Conservation (phyloP, 2,329 filamentous ascomycete species). For the Tolypocladium guangdongense region DNA sequence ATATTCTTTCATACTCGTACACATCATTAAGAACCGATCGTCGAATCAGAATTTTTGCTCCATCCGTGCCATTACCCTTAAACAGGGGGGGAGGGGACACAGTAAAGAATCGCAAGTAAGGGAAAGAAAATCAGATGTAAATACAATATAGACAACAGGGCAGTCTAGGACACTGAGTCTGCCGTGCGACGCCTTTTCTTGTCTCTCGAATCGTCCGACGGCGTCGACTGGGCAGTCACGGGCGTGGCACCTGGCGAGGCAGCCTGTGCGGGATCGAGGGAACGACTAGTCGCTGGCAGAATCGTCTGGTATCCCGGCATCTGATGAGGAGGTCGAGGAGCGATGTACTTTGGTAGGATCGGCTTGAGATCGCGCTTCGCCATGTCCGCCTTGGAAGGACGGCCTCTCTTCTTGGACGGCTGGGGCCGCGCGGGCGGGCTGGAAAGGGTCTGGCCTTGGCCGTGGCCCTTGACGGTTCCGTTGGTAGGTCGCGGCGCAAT, state of each 20-base stretch:
- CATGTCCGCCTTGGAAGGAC: constrained; percentile 34
- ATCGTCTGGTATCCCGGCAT: constrained; percentile 3
- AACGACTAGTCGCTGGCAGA: constrained; percentile 5
- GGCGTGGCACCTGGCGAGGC: neutral
- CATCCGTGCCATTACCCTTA: no score
- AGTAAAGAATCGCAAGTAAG: neutral
- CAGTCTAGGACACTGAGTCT: neutral
- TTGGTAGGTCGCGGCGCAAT: constrained; percentile 15
- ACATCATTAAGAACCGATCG: neutral
- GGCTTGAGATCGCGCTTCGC: constrained; percentile 19
- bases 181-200: constrained; percentile 2
- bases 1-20: neutral
- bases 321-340: constrained; percentile 15
- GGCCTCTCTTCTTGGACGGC: constrained; percentile 30
- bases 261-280: neutral
- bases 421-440: neutral
- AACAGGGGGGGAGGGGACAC: neutral
- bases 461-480: constrained; percentile 2
- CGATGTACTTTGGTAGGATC: constrained; percentile 20
- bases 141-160: neutral
- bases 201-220: neutral
- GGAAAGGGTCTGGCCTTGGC: neutral
- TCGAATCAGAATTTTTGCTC: neutral
- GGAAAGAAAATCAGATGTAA: no score
- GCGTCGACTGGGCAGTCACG: neutral